Percentiles rank a stretch among this genome's conserved stretches.
Evolutionary conservation across 1,284 basidiomycete species (phyloP).

Genomic region (Fomitopsis schrenkii): DNA sequence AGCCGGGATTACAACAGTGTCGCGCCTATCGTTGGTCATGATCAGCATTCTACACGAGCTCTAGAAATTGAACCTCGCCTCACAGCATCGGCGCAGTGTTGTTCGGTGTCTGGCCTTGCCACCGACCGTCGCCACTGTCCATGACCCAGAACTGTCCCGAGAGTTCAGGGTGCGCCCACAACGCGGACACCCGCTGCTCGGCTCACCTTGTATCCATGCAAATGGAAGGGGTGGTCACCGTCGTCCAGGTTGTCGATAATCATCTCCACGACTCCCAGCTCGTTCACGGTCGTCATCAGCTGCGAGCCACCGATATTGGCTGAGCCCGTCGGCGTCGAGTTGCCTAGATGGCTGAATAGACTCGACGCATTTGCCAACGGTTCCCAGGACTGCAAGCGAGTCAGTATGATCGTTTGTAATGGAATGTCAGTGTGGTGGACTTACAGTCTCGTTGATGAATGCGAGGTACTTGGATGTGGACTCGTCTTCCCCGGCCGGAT

Average conservation of each 20-base stretch:
- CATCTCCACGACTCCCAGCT: slow-evolving; percentile 27
- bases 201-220: slow-evolving; percentile 38
- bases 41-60: not conserved
- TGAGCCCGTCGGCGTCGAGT: slow-evolving; percentile 15
- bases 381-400: slow-evolving; percentile 25
- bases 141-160: slow-evolving; percentile 22
- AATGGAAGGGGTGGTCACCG: slow-evolving; percentile 41
- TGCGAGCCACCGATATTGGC: slow-evolving; percentile 20
- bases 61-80: not conserved
- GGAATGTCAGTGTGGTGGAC: not conserved
- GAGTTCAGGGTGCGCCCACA: too few species aligned
- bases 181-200: too few species aligned
- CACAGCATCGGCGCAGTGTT: slow-evolving; percentile 26
- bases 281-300: slow-evolving; percentile 28
- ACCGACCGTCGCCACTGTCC: slow-evolving; percentile 25
- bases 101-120: slow-evolving; percentile 24
- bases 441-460: slow-evolving; percentile 35
- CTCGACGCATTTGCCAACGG: slow-evolving; percentile 26
- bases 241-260: slow-evolving; percentile 33
- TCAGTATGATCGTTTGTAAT: not conserved
- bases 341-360: slow-evolving; percentile 19
- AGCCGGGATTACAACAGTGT: slow-evolving; percentile 32
- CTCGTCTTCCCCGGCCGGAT: slow-evolving; percentile 22
- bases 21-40: slow-evolving; percentile 16
- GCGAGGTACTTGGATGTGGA: slow-evolving; percentile 29